A percentile compares a stretch with the other conserved stretches of the same genome.
These are phyloP conservation scores for Ensete ventricosum DNA, from an alignment of 176 grass and related monocot genomes.

Conservation along the genomic window DNA sequence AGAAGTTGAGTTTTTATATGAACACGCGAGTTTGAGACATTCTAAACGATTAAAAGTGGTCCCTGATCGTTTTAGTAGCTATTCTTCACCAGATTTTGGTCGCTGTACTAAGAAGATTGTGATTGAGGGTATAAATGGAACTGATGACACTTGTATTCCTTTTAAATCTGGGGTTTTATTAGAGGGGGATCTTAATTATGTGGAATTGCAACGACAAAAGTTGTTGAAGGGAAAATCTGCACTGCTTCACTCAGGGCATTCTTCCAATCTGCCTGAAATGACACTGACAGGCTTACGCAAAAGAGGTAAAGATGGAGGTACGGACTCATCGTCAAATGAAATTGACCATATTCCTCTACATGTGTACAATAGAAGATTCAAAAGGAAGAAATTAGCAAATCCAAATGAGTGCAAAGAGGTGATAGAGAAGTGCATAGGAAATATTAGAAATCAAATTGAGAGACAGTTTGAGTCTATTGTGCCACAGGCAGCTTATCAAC, in stretches of 20 bases:
- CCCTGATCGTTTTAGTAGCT: slow-evolving; percentile 51
- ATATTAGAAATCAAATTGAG: slow-evolving; percentile 54
- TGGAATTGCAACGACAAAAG: slow-evolving; percentile 17
- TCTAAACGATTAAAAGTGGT: slow-evolving; percentile 61
- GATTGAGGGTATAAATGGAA: not conserved
- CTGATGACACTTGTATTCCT: slow-evolving; percentile 11
- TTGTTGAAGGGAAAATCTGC: slow-evolving; percentile 17
- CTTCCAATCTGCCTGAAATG: slow-evolving; percentile 27
- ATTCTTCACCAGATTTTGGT: slow-evolving; percentile 42
- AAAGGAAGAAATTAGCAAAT: slow-evolving; percentile 34
- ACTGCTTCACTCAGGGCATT: slow-evolving; percentile 21
- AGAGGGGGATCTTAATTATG: slow-evolving; percentile 14
- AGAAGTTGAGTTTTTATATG: slow-evolving; percentile 48
- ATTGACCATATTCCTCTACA: slow-evolving; percentile 18
- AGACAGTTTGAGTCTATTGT: slow-evolving; percentile 35
- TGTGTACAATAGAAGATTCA: slow-evolving; percentile 26
- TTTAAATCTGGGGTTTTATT: slow-evolving; percentile 15
- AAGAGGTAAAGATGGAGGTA: slow-evolving; percentile 6
- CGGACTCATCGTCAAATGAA: slow-evolving; percentile 16
- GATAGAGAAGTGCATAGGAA: slow-evolving; percentile 58
- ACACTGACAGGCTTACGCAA: slow-evolving; percentile 10
- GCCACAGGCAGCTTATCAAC: slow-evolving; percentile 9
- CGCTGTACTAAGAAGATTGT: slow-evolving; percentile 31
- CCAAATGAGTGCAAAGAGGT: slow-evolving; percentile 43
- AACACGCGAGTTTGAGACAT: slow-evolving; percentile 52